Evolutionary conservation across 2,329 filamentous ascomycete species (phyloP), one percentile per base, ranked within the genome.

Genomic region (Emmonsiellopsis sp.): DNA sequence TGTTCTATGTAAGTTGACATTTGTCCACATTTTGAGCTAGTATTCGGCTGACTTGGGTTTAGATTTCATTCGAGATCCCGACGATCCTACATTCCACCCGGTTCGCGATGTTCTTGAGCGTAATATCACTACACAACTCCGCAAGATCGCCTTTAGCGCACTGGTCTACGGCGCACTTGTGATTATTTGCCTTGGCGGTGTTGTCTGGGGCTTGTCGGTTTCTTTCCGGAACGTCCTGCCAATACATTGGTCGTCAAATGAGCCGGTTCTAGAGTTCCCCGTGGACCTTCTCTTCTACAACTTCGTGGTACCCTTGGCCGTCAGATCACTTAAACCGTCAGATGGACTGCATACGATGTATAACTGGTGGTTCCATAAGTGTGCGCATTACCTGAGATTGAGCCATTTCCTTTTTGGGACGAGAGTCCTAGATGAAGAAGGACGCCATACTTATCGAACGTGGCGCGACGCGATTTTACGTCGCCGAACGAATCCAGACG

Each of bases 51-150:
- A n/a, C 11, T 27, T 40, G 4, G 58, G 14, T 21, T 34, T 52
- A 88, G 85, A 96, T 74, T 98, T 98, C 68, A 98, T 98, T 62
- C 84, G 93, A 57, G 94, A 98, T 68, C 93, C 93, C 6, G 94
- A 98, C 68, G 93, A 98, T 69, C 93, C 94, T 7, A 95, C 93
- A 10, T 98, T 98, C 68, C 93, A 98, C 66, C 93, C 93, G 0
- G 92, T 98, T 5, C 87, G 94, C 39, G 93, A 98, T 69, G 93
- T 98, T 10, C 79, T 98, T 14, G 93, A 98, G 69, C 85, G 93
- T 36, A 95, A 86, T 61, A 86, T 98, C 48, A 84, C 87, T 10
- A 95, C 91, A 0, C 93, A 98, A 70, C 80, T 98, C 36, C 84
- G 92, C 53, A 98, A 98, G 72, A 98, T 98, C 48, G 80, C 91